A percentile compares a stretch with the other conserved stretches of the same genome.
Evolutionary conservation across 192 early-diverging fungal species (phyloP).

Genomic region (Bifiguratus adelaidae): DNA sequence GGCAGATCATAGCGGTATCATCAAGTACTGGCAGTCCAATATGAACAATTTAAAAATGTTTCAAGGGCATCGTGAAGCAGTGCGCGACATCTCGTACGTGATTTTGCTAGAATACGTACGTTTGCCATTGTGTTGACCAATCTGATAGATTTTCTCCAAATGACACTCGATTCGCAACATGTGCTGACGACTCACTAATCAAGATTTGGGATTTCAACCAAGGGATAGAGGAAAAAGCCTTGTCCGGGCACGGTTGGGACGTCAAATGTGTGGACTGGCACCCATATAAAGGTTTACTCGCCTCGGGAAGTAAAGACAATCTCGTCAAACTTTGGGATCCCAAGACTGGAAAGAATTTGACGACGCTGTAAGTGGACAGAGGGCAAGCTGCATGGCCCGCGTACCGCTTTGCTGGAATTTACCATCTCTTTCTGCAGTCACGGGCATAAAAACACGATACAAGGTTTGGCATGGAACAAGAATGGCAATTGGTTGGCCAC

Average conservation of each 20-base stretch:
- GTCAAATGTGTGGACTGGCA: slow-evolving; percentile 98
- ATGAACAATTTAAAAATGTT: slow-evolving; percentile 89
- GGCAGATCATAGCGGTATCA: slow-evolving; percentile 80
- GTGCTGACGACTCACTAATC: slow-evolving; percentile 89
- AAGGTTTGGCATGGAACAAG: slow-evolving; percentile 86
- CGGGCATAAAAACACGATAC: slow-evolving; percentile 89
- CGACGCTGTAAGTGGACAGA: slow-evolving; percentile 63
- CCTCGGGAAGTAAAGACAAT: slow-evolving; percentile 93
- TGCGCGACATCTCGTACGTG: slow-evolving; percentile 72
- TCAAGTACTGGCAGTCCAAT: slow-evolving; percentile 98
- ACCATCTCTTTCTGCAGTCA: slow-evolving; percentile 32
- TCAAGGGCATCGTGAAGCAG: slow-evolving; percentile 77
- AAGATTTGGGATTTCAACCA: slow-evolving; percentile 96
- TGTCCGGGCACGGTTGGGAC: slow-evolving; percentile 93
- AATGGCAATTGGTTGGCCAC: slow-evolving; percentile 97
- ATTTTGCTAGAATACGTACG: not conserved
- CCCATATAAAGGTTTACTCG: slow-evolving; percentile 83
- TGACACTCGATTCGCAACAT: slow-evolving; percentile 89
- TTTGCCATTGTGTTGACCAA: not conserved
- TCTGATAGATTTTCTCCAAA: slow-evolving; percentile 73
- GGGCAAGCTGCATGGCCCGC: not conserved
- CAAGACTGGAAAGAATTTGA: slow-evolving; percentile 72
- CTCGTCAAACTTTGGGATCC: slow-evolving; percentile 98
- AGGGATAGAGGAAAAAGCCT: slow-evolving; percentile 63
- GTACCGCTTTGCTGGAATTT: not conserved